A percentile compares a stretch with the other conserved stretches of the same genome.
Evolutionary conservation across 306 rosid species (phyloP).

Genomic region (Quercus robur): DNA sequence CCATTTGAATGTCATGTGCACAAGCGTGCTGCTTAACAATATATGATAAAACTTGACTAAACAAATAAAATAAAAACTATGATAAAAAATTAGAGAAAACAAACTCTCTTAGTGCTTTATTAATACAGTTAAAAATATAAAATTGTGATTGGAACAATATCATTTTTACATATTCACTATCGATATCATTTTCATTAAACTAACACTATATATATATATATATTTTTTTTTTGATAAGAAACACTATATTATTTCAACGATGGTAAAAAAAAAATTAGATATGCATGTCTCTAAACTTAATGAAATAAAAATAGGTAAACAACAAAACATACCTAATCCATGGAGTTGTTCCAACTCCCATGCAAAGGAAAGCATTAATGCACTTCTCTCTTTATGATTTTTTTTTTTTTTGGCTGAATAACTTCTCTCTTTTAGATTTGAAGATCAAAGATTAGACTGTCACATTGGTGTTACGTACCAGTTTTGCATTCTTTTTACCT

Average conservation of each 20-base stretch:
- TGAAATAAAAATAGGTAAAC: neutral
- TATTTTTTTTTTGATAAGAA: too few relatives aligned
- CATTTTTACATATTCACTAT: too few relatives aligned
- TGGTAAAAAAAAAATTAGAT: neutral
- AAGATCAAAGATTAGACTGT: too few relatives aligned
- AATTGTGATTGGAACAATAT: too few relatives aligned
- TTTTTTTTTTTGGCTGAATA: too few relatives aligned
- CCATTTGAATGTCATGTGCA: too few relatives aligned
- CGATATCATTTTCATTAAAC: too few relatives aligned
- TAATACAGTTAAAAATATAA: too few relatives aligned
- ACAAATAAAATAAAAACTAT: neutral
- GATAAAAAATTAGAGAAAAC: neutral
- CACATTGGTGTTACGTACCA: neutral
- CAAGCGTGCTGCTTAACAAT: too few relatives aligned
- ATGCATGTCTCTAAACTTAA: neutral
- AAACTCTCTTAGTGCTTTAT: slow-evolving; percentile 5
- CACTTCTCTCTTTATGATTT: neutral
- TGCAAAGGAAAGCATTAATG: neutral
- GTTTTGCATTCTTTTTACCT: neutral
- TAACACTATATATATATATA: too few relatives aligned
- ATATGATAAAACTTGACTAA: neutral
- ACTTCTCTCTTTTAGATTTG: too few relatives aligned
- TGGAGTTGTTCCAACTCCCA: neutral
- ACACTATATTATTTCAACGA: too few relatives aligned
- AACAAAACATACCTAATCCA: neutral